Conservation (phyloP, 257 asterid species). For the Solanum dulcamara region DNA sequence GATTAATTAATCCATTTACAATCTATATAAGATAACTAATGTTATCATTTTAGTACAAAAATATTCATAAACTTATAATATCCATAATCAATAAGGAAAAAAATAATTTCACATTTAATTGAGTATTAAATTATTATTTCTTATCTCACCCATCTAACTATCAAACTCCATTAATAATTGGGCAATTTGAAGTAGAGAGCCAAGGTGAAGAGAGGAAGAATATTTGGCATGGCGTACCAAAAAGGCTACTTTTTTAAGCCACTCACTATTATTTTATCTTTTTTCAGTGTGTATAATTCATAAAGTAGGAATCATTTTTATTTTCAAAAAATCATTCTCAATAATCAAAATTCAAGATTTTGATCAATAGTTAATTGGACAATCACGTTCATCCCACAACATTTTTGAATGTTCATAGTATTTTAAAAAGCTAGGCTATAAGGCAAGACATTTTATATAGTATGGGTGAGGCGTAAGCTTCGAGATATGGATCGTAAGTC, state of each 20-base stretch:
- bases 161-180: too few relatives aligned
- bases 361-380: not conserved
- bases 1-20: too few relatives aligned
- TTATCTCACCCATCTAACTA: too few relatives aligned
- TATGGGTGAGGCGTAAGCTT: too few relatives aligned
- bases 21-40: not conserved
- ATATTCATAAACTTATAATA: not conserved
- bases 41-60: not conserved
- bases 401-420: not conserved
- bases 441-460: too few relatives aligned
- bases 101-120: not conserved
- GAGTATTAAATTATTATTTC: not conserved
- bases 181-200: too few relatives aligned
- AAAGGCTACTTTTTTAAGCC: slow-evolving; percentile 11
- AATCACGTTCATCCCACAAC: not conserved
- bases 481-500: too few relatives aligned
- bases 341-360: not conserved
- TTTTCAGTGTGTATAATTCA: not conserved
- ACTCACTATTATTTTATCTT: not conserved
- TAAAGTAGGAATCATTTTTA: not conserved
- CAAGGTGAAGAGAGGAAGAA: not conserved
- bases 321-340: not conserved
- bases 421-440: too few relatives aligned
- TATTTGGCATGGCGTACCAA: not conserved
- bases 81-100: not conserved